phyloP scores from a whole-genome alignment of 2,329 filamentous ascomycete species.

The Pestalotiopsis sp. region DNA sequence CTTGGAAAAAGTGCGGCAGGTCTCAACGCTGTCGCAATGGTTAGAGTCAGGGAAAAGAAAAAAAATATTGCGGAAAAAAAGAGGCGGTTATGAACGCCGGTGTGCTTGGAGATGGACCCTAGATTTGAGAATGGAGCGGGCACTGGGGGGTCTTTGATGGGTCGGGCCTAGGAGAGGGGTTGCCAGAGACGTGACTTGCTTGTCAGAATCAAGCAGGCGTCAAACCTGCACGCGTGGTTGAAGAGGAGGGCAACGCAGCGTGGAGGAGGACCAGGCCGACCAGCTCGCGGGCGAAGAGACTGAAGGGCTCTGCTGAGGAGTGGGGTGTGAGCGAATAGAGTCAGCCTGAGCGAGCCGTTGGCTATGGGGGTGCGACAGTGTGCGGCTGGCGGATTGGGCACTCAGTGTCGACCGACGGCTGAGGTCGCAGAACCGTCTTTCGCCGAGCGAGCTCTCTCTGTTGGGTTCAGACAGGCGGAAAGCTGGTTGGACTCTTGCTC shows the following conservation, averaged over 20 bases:
- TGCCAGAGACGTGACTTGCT: background rate
- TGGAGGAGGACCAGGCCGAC: background rate
- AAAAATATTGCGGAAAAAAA: background rate
- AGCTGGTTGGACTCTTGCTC: no score
- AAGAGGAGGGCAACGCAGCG: constrained; percentile 1
- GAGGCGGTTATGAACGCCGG: background rate
- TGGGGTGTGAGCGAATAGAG: constrained; percentile 10
- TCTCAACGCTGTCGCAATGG: background rate
- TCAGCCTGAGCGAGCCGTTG: background rate
- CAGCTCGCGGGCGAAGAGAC: constrained; percentile 2
- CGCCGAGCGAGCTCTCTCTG: background rate
- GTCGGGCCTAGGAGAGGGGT: constrained; percentile 5
- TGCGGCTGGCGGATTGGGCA: background rate
- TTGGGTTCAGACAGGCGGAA: constrained; percentile 1
- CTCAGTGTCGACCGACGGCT: background rate
- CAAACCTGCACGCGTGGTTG: constrained; percentile 7
- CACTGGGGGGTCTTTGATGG: background rate
- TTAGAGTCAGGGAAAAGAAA: background rate
- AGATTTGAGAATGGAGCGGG: background rate
- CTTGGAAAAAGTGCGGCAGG: background rate
- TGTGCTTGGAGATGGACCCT: constrained; percentile 6
- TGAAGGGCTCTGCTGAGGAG: constrained; percentile 6
- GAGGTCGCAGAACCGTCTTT: background rate
- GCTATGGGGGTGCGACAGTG: background rate
- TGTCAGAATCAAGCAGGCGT: constrained; percentile 9